Evolutionary conservation across 345 rosid species (phyloP).

Genomic region (Aethionema arabicum): DNA sequence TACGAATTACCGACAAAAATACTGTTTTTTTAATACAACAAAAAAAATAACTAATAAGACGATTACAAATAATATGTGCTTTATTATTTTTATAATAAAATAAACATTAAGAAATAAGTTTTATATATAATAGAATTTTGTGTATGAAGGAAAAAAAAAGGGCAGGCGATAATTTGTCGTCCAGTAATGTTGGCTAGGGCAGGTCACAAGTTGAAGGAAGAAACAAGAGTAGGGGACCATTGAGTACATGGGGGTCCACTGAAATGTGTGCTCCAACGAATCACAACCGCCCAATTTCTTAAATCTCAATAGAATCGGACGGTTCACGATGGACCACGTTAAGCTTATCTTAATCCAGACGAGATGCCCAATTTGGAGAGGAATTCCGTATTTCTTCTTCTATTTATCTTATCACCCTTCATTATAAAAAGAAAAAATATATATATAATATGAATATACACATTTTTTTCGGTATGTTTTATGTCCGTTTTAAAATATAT

Average conservation of each 20-base stretch:
- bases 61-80: too few species aligned
- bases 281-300: conserved; percentile 22
- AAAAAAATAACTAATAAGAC: too few species aligned
- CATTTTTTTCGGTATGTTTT: too few species aligned
- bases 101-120: neutral
- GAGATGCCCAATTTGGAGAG: conserved; percentile 24
- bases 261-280: conserved; percentile 19
- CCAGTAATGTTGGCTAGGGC: conserved; percentile 31
- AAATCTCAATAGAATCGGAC: conserved; percentile 16
- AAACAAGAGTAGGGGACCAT: conserved; percentile 37
- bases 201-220: conserved; percentile 39
- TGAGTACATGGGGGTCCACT: conserved; percentile 9
- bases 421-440: neutral
- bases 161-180: conserved; percentile 25
- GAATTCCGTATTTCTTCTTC: neutral
- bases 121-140: neutral
- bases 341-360: conserved; percentile 27
- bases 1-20: too few species aligned
- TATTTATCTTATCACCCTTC: conserved; percentile 16
- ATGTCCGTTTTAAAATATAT: too few species aligned
- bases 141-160: conserved; percentile 21
- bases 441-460: too few species aligned
- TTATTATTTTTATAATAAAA: neutral
- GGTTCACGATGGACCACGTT: conserved; percentile 32
- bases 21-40: too few species aligned